Evolutionary conservation across 768 basidiomycete genomes (phyloP).

Genomic region (Boletus rubropictus): DNA sequence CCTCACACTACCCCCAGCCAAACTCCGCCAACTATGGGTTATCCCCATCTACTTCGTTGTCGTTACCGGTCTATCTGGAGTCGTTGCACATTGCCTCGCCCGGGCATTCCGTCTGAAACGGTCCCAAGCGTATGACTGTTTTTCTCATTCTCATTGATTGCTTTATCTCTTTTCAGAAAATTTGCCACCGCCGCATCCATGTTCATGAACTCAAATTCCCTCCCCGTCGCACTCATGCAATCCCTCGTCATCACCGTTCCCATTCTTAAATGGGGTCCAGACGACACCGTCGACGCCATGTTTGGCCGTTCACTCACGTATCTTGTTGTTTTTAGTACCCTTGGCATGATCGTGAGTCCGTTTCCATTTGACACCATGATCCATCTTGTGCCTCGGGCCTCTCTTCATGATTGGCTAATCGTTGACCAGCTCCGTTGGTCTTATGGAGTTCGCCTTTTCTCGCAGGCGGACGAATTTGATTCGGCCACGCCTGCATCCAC

Average conservation of each 20-base stretch:
- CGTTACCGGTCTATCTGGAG: constrained; percentile 67
- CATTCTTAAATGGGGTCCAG: constrained; percentile 70
- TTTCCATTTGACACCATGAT: neutral
- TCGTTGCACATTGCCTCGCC: constrained; percentile 58
- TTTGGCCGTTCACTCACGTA: constrained; percentile 87
- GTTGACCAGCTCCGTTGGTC: constrained; percentile 77
- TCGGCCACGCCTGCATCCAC: neutral
- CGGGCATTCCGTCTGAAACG: constrained; percentile 58
- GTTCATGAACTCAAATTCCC: constrained; percentile 93
- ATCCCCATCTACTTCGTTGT: constrained; percentile 82
- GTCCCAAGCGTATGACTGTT: constrained; percentile 62
- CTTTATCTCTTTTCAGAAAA: constrained; percentile 37
- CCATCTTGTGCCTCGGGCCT: neutral
- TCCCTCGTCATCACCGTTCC: constrained; percentile 80
- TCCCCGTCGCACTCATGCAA: constrained; percentile 94
- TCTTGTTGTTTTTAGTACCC: constrained; percentile 85
- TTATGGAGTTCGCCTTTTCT: constrained; percentile 79
- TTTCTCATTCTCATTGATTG: neutral
- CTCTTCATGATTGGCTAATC: neutral
- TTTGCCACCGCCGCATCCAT: constrained; percentile 79
- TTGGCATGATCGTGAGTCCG: constrained; percentile 85
- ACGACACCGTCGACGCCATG: constrained; percentile 84
- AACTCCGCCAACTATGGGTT: constrained; percentile 77
- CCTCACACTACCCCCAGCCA: constrained; percentile 39
- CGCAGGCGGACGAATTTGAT: constrained; percentile 37